Percentiles rank a stretch among this genome's conserved stretches.
Conservation (phyloP, 306 rosid genomes). For the Acmispon strigosus region DNA sequence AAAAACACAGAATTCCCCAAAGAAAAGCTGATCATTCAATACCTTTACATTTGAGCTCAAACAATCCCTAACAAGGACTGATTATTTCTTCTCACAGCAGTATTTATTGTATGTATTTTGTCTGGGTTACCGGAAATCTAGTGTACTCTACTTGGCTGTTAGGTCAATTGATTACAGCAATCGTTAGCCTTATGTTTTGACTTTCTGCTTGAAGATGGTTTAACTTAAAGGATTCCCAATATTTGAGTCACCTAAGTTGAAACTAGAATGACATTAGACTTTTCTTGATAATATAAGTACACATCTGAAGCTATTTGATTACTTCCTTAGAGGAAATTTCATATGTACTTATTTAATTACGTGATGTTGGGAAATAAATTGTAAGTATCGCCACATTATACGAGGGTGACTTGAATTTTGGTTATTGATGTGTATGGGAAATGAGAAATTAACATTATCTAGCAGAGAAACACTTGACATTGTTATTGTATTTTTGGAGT, state of each 20-base stretch:
- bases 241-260: background rate
- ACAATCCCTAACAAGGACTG: background rate
- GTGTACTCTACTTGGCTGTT: background rate
- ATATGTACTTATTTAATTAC: background rate
- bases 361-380: background rate
- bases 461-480: background rate
- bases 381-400: background rate
- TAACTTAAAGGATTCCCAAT: background rate
- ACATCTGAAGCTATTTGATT: slow-evolving; percentile 3
- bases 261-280: background rate
- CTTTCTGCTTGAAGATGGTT: background rate
- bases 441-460: background rate
- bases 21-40: background rate
- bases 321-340: background rate
- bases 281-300: background rate
- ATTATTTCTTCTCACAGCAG: background rate
- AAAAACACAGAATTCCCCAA: background rate
- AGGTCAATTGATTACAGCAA: background rate
- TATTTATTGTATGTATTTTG: too few relatives aligned
- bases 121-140: background rate
- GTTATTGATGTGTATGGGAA: background rate
- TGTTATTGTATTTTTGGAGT: background rate
- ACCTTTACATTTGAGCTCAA: background rate
- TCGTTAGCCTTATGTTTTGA: background rate
- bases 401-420: background rate